Evolutionary conservation across 1,284 basidiomycete species (phyloP), one percentile per base, ranked within the genome.

Genomic region (Cryptococcus maquisensis): DNA sequence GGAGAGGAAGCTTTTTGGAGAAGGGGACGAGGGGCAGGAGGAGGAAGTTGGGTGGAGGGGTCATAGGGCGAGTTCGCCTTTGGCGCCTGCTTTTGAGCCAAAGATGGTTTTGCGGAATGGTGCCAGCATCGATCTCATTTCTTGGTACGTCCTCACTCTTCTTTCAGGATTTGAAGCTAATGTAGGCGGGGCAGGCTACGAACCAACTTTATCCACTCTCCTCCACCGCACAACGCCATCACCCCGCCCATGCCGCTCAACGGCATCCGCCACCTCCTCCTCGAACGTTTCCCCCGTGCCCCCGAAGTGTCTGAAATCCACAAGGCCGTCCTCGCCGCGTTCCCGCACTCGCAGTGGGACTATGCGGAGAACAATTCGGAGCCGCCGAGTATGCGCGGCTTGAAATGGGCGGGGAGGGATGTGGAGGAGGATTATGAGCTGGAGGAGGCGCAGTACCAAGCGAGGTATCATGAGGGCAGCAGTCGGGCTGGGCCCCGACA

Each of bases 21-120:
- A 67, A 9, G 47, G 48, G 23, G 45, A 38, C 16, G 46, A 48
- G 45, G 47, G 51, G 18, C 44, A 46, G 20, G 49, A 43, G 4
- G 35, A 26, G 35, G 55, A 49, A 23, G 56, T 42, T 10, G 41
- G 24, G 6, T 48, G 41, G 18, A 57, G 58, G 48, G 44, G 44
- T 7, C 47, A 47, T 43, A 45, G 52, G 28, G 59, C 53, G 20
- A 61, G 58, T n/a, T 59, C 56, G 10, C 69, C 69, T 0, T 52
- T 74, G 4, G 65, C 62, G 15, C 67, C 70, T 15, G 66, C 72
- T 1, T 74, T 74, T 44, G 65, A 72, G 49, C 68, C 71, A 21
- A 71, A 71, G 54, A 70, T 72, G 72, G 67, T 72, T 3, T 53
- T 72, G 38, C 57, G 69, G 35, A 74, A 70, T 40, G 72, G 72